Evolutionary conservation across 2,329 filamentous ascomycete species (phyloP).

Genomic region (Triangularia setosa): DNA sequence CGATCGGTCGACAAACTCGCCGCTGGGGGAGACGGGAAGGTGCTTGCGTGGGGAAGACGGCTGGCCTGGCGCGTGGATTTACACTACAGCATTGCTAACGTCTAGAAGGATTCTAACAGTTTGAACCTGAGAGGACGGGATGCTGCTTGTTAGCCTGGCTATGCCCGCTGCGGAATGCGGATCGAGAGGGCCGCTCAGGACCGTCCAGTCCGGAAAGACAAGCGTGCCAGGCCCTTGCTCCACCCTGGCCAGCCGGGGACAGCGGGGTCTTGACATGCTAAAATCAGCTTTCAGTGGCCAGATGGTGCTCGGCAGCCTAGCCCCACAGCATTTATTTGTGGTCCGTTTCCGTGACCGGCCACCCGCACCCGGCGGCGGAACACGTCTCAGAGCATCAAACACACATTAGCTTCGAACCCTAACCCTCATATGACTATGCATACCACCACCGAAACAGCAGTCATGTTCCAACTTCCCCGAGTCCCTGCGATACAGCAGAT

Average conservation of each 20-base stretch:
- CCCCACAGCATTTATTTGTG: background rate
- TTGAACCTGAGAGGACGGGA: background rate
- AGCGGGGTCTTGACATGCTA: background rate
- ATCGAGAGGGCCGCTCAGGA: background rate
- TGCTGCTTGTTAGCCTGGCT: background rate
- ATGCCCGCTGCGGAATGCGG: background rate
- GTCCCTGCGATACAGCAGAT: background rate
- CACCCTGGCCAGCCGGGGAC: background rate
- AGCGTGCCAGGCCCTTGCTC: background rate
- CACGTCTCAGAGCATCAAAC: background rate
- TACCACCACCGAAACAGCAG: no score
- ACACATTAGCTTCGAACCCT: background rate
- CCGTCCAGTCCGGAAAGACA: background rate
- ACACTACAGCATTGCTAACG: slow-evolving; percentile 5
- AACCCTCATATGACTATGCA: background rate
- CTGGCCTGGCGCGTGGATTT: background rate
- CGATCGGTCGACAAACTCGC: background rate
- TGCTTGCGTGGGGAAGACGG: background rate
- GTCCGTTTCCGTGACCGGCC: background rate
- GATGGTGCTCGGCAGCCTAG: background rate
- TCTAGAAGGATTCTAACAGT: no score
- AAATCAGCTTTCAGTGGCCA: background rate
- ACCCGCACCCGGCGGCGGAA: background rate
- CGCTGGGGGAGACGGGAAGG: background rate
- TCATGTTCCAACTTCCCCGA: no score